Evolutionary conservation across 306 rosid genomes (phyloP), one percentile per base, ranked within the genome.

Genomic region (Cicer chorassanicum): DNA sequence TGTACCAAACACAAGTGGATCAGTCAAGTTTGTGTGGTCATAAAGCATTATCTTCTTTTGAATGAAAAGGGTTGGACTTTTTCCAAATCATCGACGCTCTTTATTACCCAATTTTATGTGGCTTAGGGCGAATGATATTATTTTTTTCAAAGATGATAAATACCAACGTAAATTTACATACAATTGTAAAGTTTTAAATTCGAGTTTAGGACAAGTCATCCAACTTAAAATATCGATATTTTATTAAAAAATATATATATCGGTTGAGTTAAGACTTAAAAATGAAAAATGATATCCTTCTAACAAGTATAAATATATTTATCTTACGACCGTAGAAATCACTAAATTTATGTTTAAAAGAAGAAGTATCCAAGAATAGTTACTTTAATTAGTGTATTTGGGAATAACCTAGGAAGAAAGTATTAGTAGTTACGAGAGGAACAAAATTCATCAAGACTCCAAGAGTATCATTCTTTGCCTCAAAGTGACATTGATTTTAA

Each of bases 391-490:
- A 5, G 18, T 49, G 19, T 49, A 6, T n/a, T 49, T n/a, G 6
- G 9, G 55, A 49, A 49, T n/a, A 54, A 38, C 65, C 19, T 60
- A 10, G 66, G 44, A 34, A 60, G 19, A 34, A 34, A 60, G 66
- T 34, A 12, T 29, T 60, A 29, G 43, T 13, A 60, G 10, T 42
- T 29, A 1, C 13, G 11, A 60, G 42, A 60, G 65, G 44, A 34
- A 60, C 43, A 60, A 13, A 43, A 60, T 60, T 60, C 44, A 13
- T 60, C 9, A 8, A 60, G 44, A 60, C 65, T 60, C 60, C 15
- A 57, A 57, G 64, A 24, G 64, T 60, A 60, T 59, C 42, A 60
- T 34, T 60, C 65, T 60, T 34, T 60, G 44, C 16, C 42, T 29
- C 65, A 12, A 59, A 59, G 43, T 59, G 65, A 59, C 16, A 59